Conservation (phyloP, 805 yeast species). For the Candida pseudoglaebosa region DNA sequence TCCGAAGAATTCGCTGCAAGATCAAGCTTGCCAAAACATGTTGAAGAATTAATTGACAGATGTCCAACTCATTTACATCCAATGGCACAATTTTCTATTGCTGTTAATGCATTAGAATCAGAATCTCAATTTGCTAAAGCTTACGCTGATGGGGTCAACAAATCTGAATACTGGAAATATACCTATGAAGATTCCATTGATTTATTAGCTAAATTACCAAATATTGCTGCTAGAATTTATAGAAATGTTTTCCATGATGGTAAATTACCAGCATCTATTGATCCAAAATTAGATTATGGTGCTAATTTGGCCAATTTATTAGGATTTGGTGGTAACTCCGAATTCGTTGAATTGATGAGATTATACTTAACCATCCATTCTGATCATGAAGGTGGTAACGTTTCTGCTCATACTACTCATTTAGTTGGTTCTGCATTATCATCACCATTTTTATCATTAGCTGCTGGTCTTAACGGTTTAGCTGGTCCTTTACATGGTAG, state of each 20-base stretch:
- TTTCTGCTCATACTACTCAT: conserved; percentile 78
- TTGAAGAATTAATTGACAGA: conserved; percentile 54
- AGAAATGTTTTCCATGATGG: conserved; percentile 59
- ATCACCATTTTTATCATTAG: conserved; percentile 69
- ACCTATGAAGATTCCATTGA: conserved; percentile 68
- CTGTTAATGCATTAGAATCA: conserved; percentile 67
- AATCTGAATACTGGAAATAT: conserved; percentile 71
- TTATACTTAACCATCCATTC: conserved; percentile 72
- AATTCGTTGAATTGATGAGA: conserved; percentile 68
- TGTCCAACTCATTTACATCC: conserved; percentile 73
- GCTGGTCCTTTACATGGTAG: conserved; percentile 87
- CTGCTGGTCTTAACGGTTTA: conserved; percentile 78
- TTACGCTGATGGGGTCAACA: conserved; percentile 65
- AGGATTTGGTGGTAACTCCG: conserved; percentile 54
- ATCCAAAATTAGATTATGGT: conserved; percentile 61
- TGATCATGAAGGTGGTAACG: conserved; percentile 84
- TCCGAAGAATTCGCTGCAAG: conserved; percentile 61
- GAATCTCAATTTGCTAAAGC: conserved; percentile 70
- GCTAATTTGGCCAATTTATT: conserved; percentile 63
- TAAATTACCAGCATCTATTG: conserved; percentile 47
- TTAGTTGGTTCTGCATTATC: conserved; percentile 78
- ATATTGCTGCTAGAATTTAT: conserved; percentile 71
- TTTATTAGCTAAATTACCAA: conserved; percentile 70
- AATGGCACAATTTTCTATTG: conserved; percentile 79
- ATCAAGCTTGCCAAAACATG: conserved; percentile 62